Percentiles rank a stretch among this genome's conserved stretches.
Evolutionary conservation across 2,329 filamentous ascomycete species (phyloP).

Genomic region (Aotearoamyces nothofagi): DNA sequence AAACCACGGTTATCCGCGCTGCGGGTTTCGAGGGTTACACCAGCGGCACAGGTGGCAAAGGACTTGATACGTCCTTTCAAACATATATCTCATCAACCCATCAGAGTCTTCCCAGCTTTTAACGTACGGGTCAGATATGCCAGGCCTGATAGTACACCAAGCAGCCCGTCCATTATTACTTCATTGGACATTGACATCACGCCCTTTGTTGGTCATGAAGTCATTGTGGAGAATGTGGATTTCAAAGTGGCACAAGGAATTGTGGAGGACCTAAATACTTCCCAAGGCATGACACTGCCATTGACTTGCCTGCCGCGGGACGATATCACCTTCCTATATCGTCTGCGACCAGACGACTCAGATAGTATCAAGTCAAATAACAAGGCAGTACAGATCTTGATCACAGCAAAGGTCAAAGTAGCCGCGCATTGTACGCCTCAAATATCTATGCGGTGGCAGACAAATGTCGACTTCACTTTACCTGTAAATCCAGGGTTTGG

Average conservation of each 20-base stretch:
- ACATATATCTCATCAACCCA: slow-evolving; percentile 43
- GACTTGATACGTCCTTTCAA: slow-evolving; percentile 48
- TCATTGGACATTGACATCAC: slow-evolving; percentile 64
- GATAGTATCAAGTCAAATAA: slow-evolving; percentile 21
- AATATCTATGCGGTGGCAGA: slow-evolving; percentile 53
- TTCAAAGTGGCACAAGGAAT: slow-evolving; percentile 41
- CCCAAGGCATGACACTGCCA: slow-evolving; percentile 34
- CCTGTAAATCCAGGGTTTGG: slow-evolving; percentile 50
- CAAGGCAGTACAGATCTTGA: slow-evolving; percentile 35
- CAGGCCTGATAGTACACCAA: slow-evolving; percentile 39
- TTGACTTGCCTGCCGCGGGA: slow-evolving; percentile 54
- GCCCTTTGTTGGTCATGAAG: slow-evolving; percentile 49
- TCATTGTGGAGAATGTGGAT: slow-evolving; percentile 42
- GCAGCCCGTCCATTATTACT: slow-evolving; percentile 45
- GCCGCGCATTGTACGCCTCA: slow-evolving; percentile 42
- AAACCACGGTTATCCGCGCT: slow-evolving; percentile 57
- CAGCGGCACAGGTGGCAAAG: slow-evolving; percentile 41
- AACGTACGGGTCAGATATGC: slow-evolving; percentile 63
- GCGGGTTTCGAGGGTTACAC: slow-evolving; percentile 60
- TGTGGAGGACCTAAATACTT: slow-evolving; percentile 39
- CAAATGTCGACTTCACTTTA: slow-evolving; percentile 52
- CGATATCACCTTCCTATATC: slow-evolving; percentile 62
- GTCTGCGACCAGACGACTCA: slow-evolving; percentile 32
- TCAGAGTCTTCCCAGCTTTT: slow-evolving; percentile 52
- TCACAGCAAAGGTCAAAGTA: slow-evolving; percentile 41